Base-by-base conservation (phyloP, 305 asterid genomes). In the Plantago lanceolata region DNA sequence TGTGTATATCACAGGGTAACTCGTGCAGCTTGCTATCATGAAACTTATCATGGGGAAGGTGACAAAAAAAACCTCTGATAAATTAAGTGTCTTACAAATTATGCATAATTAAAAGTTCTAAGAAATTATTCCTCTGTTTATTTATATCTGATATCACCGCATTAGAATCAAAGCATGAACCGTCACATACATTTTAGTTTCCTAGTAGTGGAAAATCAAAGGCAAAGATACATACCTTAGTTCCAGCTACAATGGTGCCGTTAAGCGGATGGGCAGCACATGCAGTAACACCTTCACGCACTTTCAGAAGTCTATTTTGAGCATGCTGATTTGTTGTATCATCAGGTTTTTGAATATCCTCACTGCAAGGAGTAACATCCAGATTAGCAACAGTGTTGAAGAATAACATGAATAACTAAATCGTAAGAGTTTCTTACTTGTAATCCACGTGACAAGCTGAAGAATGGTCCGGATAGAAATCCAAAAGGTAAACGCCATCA, bases 231-330 rank as follows among this genome's bases (percentile, higher is more conserved):
- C 15, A 33, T 59, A 59, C 98, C 96, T 79, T 73, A 57, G 98
- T 88, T 84, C 96, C 98, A 55, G 88, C 96, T 35, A 89, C 85
- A 76, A 92, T 79, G 78, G 90, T 79, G 66, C 90, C 89, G 59
- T 76, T 80, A 50, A 78, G 71, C 64, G 98, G 96, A 81, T 92
- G 98, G 67, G 83, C 81, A 19, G 76, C 79, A 66, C 95, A 86
- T 57, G 95, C 85, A 21, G 92, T 86, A 64, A 91, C 84, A 70
- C 76, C 75, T 78, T 82, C 95, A 55, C 89, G 69, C 55, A 87
- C 68, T 4, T 87, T 52, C 56, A 91, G 65, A 58, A 66, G 73
- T 76, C 70, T 69, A 75, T 89, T 91, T 73, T 68, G 86, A 74
- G 71, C 81, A 15, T 53, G 79, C 65, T 57, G 78, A 52, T 51